Base-by-base conservation (phyloP, 148 eudicot species). In the Oxyria digyna region DNA sequence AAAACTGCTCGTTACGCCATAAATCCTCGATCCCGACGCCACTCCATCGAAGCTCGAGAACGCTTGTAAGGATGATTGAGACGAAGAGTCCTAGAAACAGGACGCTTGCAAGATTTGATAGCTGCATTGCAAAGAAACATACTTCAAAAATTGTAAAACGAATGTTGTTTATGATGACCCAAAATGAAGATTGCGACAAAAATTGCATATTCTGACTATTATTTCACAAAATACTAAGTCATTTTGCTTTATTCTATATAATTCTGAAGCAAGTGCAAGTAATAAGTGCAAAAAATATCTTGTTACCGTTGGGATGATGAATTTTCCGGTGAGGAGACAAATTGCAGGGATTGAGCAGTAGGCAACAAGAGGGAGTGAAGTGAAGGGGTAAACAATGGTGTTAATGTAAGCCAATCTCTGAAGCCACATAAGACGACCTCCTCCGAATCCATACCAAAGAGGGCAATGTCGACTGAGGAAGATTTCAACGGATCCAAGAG, bases 1-100 rank as follows among this genome's bases (percentile, higher is more conserved):
- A 95, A 38, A 91, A 95, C 71, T 95, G 99, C 89, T 95, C 97
- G 75, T 91, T 95, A 9, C 97, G 82, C 99, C 99, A 91, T 66
- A 71, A 77, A 65, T 85, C 99, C 43, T 95, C 96, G 9, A 95
- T 86, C 84, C 94, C 81, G 6, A 95, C 87, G 21, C 99, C 89
- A 48, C 99, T 95, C 99, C 99, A 95, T 50, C 93, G 72, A 31
- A 95, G 82, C 78, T 95, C 99, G 1, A 95, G 87, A 23, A 91
- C 85, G 72, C 91, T 84, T 23, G 96, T 93, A 1, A 74, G 24
- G 29, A 95, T 95, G 79, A 95, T 95, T 33, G 97, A 88, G 74
- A 85, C 78, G 87, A 95, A 95, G 40, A 91, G 97, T 48, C 90
- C 89, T 66, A 95, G 89, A 78, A 95, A 95, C 69, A 85, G 87